Percentiles rank a stretch among this genome's conserved stretches.
Evolutionary conservation across 140 eudicot genomes (phyloP).

Genomic region (Cichorium intybus): DNA sequence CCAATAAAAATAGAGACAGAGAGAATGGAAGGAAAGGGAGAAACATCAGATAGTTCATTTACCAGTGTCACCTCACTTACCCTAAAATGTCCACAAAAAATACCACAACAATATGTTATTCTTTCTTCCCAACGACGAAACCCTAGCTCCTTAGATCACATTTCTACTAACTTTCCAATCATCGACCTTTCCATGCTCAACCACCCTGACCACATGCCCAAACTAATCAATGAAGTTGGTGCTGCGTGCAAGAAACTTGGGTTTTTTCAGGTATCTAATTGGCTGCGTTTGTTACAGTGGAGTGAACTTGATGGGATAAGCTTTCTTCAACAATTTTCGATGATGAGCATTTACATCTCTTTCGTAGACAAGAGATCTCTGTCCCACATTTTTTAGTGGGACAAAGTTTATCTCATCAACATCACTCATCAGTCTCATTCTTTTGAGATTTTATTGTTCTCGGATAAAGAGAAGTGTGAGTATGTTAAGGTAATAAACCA

Average conservation of each 20-base stretch:
- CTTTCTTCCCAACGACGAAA: constrained; percentile 51
- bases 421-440: neutral
- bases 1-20: neutral
- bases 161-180: constrained; percentile 33
- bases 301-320: no score
- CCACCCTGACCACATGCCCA: constrained; percentile 40
- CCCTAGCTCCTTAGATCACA: neutral
- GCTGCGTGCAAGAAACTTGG: constrained; percentile 65
- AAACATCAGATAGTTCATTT: constrained; percentile 33
- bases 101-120: constrained; percentile 47
- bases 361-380: neutral
- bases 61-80: constrained; percentile 51
- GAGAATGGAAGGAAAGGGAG: constrained; percentile 37
- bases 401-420: no score
- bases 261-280: constrained; percentile 54
- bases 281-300: no score
- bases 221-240: constrained; percentile 33
- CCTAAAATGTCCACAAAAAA: constrained; percentile 30
- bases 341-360: neutral
- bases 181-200: constrained; percentile 49
- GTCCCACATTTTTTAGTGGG: neutral
- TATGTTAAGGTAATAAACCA: constrained; percentile 60
- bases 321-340: no score
- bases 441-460: neutral
- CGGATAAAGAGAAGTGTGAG: constrained; percentile 6